Percentiles rank a stretch among this genome's conserved stretches.
phyloP scores from a whole-genome alignment of 2,329 filamentous ascomycete species.

The Phoma sp. region DNA sequence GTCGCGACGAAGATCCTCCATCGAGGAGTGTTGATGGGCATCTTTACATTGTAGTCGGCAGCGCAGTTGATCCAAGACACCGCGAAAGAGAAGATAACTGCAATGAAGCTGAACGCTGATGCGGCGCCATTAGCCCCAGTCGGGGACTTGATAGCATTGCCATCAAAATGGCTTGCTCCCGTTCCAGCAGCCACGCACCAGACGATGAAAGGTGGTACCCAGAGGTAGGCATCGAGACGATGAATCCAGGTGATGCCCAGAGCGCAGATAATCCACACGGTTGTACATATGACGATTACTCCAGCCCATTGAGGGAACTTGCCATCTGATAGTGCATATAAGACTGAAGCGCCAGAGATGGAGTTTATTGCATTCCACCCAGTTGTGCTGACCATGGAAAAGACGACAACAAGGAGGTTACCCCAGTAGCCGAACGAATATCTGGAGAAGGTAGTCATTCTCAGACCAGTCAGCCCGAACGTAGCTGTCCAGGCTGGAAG shows the following conservation, averaged over 20 bases:
- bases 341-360: constrained; percentile 47
- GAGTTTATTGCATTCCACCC: constrained; percentile 52
- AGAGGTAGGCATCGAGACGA: constrained; percentile 45
- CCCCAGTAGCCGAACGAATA: constrained; percentile 52
- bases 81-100: constrained; percentile 49
- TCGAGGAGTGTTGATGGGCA: not conserved
- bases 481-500: constrained; percentile 35
- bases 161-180: constrained; percentile 44
- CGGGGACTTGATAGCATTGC: constrained; percentile 31
- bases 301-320: constrained; percentile 48
- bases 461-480: constrained; percentile 46
- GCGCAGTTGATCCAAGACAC: constrained; percentile 51
- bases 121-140: constrained; percentile 44
- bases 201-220: constrained; percentile 49
- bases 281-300: constrained; percentile 49
- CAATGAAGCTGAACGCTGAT: constrained; percentile 46
- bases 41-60: constrained; percentile 41
- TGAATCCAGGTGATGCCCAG: constrained; percentile 52
- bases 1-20: not conserved
- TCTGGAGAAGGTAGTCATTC: constrained; percentile 48
- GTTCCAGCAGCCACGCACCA: constrained; percentile 51
- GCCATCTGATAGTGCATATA: constrained; percentile 49
- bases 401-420: constrained; percentile 47
- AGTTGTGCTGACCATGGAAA: constrained; percentile 49
- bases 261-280: constrained; percentile 48